Percentiles rank a stretch among this genome's conserved stretches.
These are phyloP conservation scores for Neofusicoccum cordaticola DNA, from an alignment of 2,329 filamentous ascomycete species.

Conservation along the genomic window DNA sequence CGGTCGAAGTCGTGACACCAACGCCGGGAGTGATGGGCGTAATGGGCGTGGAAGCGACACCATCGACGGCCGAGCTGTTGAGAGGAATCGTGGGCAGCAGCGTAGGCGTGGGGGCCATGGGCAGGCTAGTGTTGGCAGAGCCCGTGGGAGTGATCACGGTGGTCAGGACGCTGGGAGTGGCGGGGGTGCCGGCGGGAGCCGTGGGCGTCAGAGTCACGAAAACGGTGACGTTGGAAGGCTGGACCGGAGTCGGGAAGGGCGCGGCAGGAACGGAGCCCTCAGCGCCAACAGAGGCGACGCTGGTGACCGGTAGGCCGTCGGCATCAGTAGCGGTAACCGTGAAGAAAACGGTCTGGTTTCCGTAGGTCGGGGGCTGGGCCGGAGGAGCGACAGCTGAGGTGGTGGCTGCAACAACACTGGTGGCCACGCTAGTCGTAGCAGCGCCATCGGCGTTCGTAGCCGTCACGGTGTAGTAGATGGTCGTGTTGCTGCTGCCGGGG, in stretches of 20 bases:
- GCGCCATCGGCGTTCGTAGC: not conserved
- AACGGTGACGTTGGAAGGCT: conserved; percentile 2
- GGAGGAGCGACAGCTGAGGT: not conserved
- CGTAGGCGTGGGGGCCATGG: conserved; percentile 5
- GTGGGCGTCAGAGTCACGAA: not conserved
- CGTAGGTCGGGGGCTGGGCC: not conserved
- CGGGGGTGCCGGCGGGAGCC: not conserved
- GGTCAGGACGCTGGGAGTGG: not conserved
- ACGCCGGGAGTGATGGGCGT: not conserved
- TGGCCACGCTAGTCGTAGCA: not conserved
- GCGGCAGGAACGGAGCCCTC: not conserved
- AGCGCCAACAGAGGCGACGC: not conserved
- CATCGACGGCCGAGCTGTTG: not conserved
- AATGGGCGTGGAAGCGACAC: not conserved
- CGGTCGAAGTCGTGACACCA: conserved; percentile 6
- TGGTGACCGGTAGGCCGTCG: not conserved
- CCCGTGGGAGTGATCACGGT: not conserved
- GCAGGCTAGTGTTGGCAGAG: conserved; percentile 1
- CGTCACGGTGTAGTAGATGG: not conserved
- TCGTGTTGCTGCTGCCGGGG: not conserved
- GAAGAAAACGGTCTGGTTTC: not conserved
- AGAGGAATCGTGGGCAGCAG: not conserved
- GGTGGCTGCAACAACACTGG: not conserved
- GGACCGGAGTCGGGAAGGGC: not conserved
- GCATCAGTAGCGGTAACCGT: not conserved